Base-by-base conservation (phyloP, 495 filamentous ascomycete genomes). In the Tuber calosporum region DNA sequence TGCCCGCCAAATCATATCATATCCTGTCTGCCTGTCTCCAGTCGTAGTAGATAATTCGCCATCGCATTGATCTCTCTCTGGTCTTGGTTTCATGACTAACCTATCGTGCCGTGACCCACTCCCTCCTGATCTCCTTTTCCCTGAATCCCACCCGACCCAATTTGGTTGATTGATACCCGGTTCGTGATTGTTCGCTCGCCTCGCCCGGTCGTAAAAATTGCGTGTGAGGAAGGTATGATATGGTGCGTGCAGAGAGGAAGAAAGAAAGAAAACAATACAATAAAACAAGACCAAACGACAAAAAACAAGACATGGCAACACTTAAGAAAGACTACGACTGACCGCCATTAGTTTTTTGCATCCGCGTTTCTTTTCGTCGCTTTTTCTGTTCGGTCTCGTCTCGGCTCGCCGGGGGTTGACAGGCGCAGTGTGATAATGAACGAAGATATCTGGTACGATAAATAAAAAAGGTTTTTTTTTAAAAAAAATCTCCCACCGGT, bases 11-110 rank as follows among this genome's bases (percentile, higher is more conserved):
- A 62, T 62, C n/a, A 62, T n/a, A 30, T 53, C 45, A 53, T 11
- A 26, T 30, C n/a, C 53, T 62, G 53, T 62, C n/a, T 17, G n/a
- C 26, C 53, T 62, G n/a, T 62, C 53, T 62, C 53, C 26, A 62
- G n/a, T 62, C 53, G 53, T 62, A 62, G 53, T 62, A 62, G n/a
- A 62, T 30, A 62, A 62, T 62, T 26, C 53, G 53, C 53, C 8
- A 30, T 30, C 26, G 53, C 11, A 30, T 30, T 9, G 48, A 22
- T 30, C 1, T 62, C 53, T 53, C 22, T 58, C 53, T 62, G 53
- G 53, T 62, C 26, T 62, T 62, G 53, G 53, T 62, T 62, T 62
- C 53, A 62, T 62, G 53, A 62, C 53, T 62, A 62, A 62, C 53
- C 53, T 62, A 62, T 30, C 53, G n/a, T 62, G 5, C 53, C n/a